Conservation (phyloP, 2,329 filamentous ascomycete species). For the Botrytis squamosa region DNA sequence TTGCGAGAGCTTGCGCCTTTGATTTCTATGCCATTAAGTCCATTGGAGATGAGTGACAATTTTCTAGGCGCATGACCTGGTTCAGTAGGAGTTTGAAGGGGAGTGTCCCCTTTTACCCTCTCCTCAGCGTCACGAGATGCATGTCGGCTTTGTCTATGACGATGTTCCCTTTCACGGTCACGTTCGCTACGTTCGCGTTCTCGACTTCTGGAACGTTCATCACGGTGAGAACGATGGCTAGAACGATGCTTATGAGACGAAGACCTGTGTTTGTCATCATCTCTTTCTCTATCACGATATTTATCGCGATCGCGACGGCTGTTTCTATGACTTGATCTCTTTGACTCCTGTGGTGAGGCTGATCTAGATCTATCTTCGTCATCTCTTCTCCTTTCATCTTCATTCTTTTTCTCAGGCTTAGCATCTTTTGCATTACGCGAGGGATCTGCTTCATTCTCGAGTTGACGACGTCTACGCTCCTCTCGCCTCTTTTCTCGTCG, state of each 20-base stretch:
- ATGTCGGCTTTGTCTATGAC: conserved; percentile 34
- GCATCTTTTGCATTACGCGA: conserved; percentile 26
- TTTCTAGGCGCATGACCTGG: conserved; percentile 24
- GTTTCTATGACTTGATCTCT: conserved; percentile 58
- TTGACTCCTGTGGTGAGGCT: conserved; percentile 59
- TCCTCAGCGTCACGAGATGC: conserved; percentile 30
- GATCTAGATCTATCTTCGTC: conserved; percentile 61
- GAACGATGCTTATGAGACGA: conserved; percentile 45
- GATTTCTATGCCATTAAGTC: conserved; percentile 36
- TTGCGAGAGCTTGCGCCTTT: conserved; percentile 36
- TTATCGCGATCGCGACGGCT: conserved; percentile 55
- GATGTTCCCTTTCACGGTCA: conserved; percentile 44
- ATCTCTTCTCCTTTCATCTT: conserved; percentile 39
- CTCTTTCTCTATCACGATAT: conserved; percentile 46
- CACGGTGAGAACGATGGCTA: conserved; percentile 51
- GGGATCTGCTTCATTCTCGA: conserved; percentile 32
- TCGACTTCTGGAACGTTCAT: conserved; percentile 45
- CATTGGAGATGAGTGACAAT: conserved; percentile 29
- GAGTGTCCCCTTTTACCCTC: conserved; percentile 24
- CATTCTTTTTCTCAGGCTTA: conserved; percentile 25
- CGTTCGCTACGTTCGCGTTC: conserved; percentile 49
- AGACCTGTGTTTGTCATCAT: conserved; percentile 43
- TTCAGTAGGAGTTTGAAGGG: conserved; percentile 26
- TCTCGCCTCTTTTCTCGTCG: conserved; percentile 35
- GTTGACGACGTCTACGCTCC: conserved; percentile 34